These are phyloP conservation scores for Lasiosphaeriaceae sp. DNA, from an alignment of 495 filamentous ascomycete genomes.

Conservation along the genomic window DNA sequence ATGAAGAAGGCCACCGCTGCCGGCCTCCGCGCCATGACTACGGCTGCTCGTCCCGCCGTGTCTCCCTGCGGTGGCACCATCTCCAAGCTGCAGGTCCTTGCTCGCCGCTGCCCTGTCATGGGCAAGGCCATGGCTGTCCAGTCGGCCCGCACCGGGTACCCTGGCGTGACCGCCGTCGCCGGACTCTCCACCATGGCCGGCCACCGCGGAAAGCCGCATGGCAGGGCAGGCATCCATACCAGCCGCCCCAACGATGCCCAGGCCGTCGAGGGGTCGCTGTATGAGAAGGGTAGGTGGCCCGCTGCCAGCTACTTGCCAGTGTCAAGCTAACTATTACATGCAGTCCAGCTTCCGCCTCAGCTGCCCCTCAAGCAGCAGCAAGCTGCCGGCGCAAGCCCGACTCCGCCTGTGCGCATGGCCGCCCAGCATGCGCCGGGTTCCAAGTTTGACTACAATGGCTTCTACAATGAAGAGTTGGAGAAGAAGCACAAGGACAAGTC, in stretches of 20 bases:
- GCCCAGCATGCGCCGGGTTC: conserved; percentile 23
- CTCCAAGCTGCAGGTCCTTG: conserved; percentile 93
- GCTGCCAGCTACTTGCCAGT: no score
- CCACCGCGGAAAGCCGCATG: conserved; percentile 39
- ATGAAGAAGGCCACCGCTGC: conserved; percentile 89
- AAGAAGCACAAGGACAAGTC: conserved; percentile 99
- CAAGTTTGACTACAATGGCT: conserved; percentile 85
- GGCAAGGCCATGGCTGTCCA: conserved; percentile 93
- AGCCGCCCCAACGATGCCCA: conserved; percentile 68
- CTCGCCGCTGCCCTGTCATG: conserved; percentile 96
- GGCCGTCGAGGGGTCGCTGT: conserved; percentile 59
- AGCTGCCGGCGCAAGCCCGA: conserved; percentile 5
- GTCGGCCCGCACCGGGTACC: conserved; percentile 50
- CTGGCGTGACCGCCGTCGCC: conserved; percentile 29
- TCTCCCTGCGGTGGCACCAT: conserved; percentile 85
- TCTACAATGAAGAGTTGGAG: conserved; percentile 83
- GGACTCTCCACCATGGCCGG: conserved; percentile 42
- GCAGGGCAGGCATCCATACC: conserved; percentile 76
- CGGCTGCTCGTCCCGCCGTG: conserved; percentile 62
- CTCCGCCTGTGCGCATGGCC: conserved; percentile 15
- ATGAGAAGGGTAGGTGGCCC: conserved; percentile 53
- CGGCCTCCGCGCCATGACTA: conserved; percentile 84
- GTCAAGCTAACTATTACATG: conserved; percentile 10
- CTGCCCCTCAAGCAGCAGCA: not conserved
- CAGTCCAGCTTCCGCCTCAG: conserved; percentile 38